These are phyloP conservation scores for Paraphaeosphaeria minitans DNA, from an alignment of 2,329 filamentous ascomycete genomes.

Conservation along the genomic window DNA sequence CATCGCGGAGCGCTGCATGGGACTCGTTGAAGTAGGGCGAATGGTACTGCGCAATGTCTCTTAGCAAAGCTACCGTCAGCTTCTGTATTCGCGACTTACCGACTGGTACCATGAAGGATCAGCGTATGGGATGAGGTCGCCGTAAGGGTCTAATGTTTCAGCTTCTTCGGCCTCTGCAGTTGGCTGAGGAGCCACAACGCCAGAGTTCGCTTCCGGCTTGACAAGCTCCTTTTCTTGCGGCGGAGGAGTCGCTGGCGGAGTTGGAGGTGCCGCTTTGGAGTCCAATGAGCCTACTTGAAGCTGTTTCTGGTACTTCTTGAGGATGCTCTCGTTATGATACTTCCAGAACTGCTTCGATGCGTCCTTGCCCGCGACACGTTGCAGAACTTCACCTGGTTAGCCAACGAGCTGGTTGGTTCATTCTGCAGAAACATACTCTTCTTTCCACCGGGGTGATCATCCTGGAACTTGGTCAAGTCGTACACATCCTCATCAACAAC, in stretches of 20 bases:
- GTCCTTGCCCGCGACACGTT: constrained; percentile 69
- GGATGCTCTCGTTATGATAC: constrained; percentile 64
- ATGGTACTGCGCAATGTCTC: constrained; percentile 69
- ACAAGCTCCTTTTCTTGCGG: constrained; percentile 56
- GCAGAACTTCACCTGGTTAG: constrained; percentile 57
- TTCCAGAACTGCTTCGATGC: constrained; percentile 73
- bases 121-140: constrained; percentile 84
- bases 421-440: constrained; percentile 60
- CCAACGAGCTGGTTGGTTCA: background rate
- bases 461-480: constrained; percentile 75
- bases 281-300: constrained; percentile 76
- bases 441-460: constrained; percentile 68
- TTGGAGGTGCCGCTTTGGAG: constrained; percentile 68
- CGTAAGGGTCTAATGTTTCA: constrained; percentile 82
- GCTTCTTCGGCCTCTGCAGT: constrained; percentile 58
- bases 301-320: constrained; percentile 67
- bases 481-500: constrained; percentile 95
- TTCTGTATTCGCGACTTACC: constrained; percentile 60
- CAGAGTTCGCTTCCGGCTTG: constrained; percentile 65
- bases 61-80: background rate
- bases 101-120: constrained; percentile 96
- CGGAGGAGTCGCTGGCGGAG: constrained; percentile 56
- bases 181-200: constrained; percentile 52
- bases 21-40: constrained; percentile 96
- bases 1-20: constrained; percentile 86